A percentile compares a stretch with the other conserved stretches of the same genome.
phyloP scores from a whole-genome alignment of 2,329 filamentous ascomycete species.

The Endothia cerciana region DNA sequence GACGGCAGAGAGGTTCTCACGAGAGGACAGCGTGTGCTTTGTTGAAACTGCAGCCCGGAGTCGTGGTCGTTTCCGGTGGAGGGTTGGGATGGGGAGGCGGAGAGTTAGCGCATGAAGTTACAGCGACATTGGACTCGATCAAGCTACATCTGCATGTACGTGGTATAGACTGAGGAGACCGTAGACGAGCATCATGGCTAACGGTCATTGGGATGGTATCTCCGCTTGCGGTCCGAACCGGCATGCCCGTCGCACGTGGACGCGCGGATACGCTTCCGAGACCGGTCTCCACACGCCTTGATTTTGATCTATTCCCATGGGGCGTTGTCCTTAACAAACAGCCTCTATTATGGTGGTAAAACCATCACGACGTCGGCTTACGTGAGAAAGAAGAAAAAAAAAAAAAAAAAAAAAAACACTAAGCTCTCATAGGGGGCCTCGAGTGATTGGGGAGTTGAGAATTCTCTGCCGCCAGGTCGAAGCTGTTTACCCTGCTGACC shows the following conservation, averaged over 20 bases:
- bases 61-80: too few species aligned
- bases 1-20: too few species aligned
- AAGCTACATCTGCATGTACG: neutral
- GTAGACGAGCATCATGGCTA: neutral
- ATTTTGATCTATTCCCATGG: neutral
- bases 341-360: neutral
- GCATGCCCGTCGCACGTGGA: neutral
- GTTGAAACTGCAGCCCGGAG: too few species aligned
- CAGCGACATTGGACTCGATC: neutral
- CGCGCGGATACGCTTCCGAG: conserved; percentile 12
- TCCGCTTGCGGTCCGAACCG: conserved; percentile 8
- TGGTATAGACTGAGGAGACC: neutral
- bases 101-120: neutral
- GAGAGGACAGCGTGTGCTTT: too few species aligned
- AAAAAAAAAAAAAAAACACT: too few species aligned
- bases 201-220: neutral
- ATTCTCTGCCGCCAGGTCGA: too few species aligned
- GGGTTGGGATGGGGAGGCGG: neutral
- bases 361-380: neutral
- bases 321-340: neutral
- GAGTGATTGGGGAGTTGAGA: too few species aligned
- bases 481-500: too few species aligned
- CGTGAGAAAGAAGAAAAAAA: neutral
- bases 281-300: neutral
- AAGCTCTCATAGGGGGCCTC: too few species aligned